Evolutionary conservation across 352 stramenopile genomes (phyloP), one percentile per base, ranked within the genome.

Genomic region (Globisporangium sylvaticum): DNA sequence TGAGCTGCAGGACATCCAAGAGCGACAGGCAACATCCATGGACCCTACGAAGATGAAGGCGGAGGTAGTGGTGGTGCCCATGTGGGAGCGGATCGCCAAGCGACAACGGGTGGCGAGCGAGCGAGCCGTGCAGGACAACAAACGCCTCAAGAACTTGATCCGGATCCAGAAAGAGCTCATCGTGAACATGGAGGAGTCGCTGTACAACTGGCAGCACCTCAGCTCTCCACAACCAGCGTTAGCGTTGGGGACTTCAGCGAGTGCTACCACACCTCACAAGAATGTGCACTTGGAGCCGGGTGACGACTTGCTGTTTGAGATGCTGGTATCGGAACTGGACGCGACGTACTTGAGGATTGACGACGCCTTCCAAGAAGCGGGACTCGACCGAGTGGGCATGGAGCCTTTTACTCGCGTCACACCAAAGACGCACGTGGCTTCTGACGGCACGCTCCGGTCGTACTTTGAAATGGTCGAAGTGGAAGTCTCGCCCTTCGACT

Each of bases 31-130:
- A 7, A 1, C n/a, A 14, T 7, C 25, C 15, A 29, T 15, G 18
- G 5, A 14, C 12, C 1, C 15, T 22, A 7, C 39, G 7, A n/a
- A 48, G 39, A 48, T 8, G 5, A 18, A 48, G 15, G 20, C 14
- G 9, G 18, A 50, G 1, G n/a, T 50, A 14, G 54, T 20, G 24
- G 1, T 52, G 20, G 31, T 24, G 22, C 31, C 42, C 1, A 58
- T 50, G 44, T 70, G 65, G 65, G 34, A 66, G 57, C 37, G 29
- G 1, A 66, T 70, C 31, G 65, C 65, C 4, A 65, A 70, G 65
- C 58, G 59, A 3, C 65, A 70, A 50, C 58, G 9, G 4, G 37
- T 15, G 9, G 52, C 29, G 1, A 22, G 37, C 14, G 50, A 61
- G 22, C 65, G 29, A 25, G 57, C 65, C 0, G 5, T 58, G 44